Evolutionary conservation across 441 rosid genomes (phyloP).

Genomic region (Populus hybrid): DNA sequence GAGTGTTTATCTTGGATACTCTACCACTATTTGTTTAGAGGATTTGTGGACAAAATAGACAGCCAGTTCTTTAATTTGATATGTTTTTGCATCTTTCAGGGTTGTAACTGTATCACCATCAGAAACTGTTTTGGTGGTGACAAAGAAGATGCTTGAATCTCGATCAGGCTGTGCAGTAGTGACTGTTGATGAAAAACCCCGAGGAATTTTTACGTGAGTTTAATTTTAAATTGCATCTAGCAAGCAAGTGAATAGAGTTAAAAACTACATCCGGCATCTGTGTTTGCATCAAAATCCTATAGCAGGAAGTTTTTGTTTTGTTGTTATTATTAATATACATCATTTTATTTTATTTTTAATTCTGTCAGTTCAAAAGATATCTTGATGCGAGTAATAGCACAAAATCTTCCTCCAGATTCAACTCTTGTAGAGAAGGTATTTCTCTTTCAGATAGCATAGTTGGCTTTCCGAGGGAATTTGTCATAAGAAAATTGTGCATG

Average conservation of each 20-base stretch:
- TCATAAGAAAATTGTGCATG: neutral
- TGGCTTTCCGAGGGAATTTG: neutral
- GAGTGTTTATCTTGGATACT: neutral
- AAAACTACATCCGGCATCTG: neutral
- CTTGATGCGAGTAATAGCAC: slow-evolving; percentile 88
- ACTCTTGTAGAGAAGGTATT: slow-evolving; percentile 81
- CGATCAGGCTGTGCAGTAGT: slow-evolving; percentile 78
- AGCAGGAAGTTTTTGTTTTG: neutral
- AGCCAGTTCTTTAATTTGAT: slow-evolving; percentile 23
- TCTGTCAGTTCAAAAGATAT: slow-evolving; percentile 83
- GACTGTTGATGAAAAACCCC: slow-evolving; percentile 64
- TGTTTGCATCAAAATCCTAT: neutral
- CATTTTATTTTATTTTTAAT: slow-evolving; percentile 4
- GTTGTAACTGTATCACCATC: slow-evolving; percentile 74
- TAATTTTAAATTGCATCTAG: neutral
- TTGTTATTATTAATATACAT: neutral
- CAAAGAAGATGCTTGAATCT: slow-evolving; percentile 88
- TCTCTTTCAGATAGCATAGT: neutral
- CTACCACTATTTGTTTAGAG: neutral
- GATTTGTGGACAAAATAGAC: neutral
- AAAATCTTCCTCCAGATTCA: slow-evolving; percentile 67
- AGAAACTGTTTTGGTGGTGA: slow-evolving; percentile 67
- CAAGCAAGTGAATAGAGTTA: neutral
- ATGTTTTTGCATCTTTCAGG: slow-evolving; percentile 46
- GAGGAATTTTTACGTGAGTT: slow-evolving; percentile 89